phyloP scores from a whole-genome alignment of 2,329 filamentous ascomycete species.

The Colletotrichum sidae region DNA sequence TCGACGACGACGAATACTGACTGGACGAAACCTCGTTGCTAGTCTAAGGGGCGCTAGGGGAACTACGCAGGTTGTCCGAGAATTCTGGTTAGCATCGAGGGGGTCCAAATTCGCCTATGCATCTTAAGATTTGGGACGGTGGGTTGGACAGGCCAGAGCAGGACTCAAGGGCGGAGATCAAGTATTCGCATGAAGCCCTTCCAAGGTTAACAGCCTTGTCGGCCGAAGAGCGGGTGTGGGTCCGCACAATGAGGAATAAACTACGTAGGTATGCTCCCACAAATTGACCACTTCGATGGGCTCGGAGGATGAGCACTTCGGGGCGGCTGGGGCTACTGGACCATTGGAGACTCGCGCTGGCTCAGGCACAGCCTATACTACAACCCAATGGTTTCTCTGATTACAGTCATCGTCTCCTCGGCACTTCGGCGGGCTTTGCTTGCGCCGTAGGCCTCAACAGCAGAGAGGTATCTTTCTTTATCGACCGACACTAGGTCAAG shows the following conservation, averaged over 20 bases:
- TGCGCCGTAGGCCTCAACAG: constrained; percentile 69
- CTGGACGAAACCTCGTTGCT: constrained; percentile 10
- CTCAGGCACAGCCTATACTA: constrained; percentile 36
- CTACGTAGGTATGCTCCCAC: no score
- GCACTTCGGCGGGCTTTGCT: constrained; percentile 72
- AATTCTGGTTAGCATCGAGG: constrained; percentile 79
- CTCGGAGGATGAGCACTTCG: no score
- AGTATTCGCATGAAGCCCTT: no score
- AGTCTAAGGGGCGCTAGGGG: constrained; percentile 72
- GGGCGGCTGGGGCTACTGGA: no score
- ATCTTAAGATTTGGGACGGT: constrained; percentile 52
- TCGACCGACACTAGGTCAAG: constrained; percentile 59
- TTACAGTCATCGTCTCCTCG: constrained; percentile 64
- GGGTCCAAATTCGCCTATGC: constrained; percentile 71
- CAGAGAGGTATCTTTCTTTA: constrained; percentile 64
- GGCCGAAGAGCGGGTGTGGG: no score
- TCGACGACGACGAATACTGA: not conserved
- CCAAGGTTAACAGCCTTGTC: no score
- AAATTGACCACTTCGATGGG: no score
- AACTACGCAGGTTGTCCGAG: constrained; percentile 75
- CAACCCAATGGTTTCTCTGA: constrained; percentile 64
- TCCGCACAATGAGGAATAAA: no score
- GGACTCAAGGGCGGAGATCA: no score
- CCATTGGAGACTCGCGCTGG: no score
- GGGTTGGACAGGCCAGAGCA: no score